Conservation (phyloP, 345 rosid species). For the Gossypium turneri region DNA sequence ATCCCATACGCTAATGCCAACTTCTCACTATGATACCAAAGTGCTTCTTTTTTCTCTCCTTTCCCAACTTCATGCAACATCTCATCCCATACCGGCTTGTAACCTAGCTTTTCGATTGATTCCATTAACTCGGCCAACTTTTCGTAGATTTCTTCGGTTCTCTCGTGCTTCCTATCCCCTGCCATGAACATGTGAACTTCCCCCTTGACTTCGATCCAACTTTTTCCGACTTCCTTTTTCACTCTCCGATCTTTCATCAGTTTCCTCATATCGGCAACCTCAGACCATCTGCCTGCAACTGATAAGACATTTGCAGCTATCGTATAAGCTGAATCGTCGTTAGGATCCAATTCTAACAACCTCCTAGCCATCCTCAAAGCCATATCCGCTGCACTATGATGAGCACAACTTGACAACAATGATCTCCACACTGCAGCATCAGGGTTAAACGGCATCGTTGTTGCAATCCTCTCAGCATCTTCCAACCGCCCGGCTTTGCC, state of each 20-base stretch:
- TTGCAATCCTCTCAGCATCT: conserved; percentile 37
- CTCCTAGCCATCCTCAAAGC: conserved; percentile 24
- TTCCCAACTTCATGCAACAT: conserved; percentile 33
- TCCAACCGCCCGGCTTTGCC: conserved; percentile 31
- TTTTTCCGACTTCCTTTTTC: conserved; percentile 40
- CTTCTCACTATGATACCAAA: conserved; percentile 55
- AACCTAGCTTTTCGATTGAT: conserved; percentile 32
- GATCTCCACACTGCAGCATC: conserved; percentile 48
- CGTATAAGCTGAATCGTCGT: conserved; percentile 37
- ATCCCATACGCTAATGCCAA: conserved; percentile 53
- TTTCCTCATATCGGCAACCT: conserved; percentile 34
- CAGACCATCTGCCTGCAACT: conserved; percentile 32
- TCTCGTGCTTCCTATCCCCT: conserved; percentile 41
- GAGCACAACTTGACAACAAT: conserved; percentile 32
- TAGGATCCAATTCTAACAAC: conserved; percentile 31
- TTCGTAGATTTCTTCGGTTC: conserved; percentile 30
- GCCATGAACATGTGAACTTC: conserved; percentile 44
- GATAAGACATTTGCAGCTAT: conserved; percentile 34
- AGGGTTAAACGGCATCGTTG: conserved; percentile 36
- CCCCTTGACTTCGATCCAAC: conserved; percentile 49
- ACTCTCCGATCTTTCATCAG: conserved; percentile 33
- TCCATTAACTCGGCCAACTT: conserved; percentile 40
- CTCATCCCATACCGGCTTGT: conserved; percentile 31
- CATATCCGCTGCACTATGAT: conserved; percentile 30
- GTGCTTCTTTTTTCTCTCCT: conserved; percentile 34